phyloP scores from a whole-genome alignment of 139 green algal genomes.

The Dunaliella primolecta region DNA sequence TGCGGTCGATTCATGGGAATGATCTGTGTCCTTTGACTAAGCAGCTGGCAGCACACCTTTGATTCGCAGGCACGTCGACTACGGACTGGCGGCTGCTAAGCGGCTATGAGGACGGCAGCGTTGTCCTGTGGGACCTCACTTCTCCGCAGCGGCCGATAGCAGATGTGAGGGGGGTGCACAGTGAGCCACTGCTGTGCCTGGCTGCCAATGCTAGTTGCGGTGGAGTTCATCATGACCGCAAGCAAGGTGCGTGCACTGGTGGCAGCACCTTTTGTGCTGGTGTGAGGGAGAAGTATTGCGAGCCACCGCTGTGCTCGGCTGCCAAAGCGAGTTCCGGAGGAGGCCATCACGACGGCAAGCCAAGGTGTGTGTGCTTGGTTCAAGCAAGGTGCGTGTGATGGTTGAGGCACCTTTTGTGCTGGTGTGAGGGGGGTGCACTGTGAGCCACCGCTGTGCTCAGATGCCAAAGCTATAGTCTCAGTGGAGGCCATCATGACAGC shows the following conservation, averaged over 20 bases:
- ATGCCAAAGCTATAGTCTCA: too few relatives aligned
- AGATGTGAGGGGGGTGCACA: not conserved
- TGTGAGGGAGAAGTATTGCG: not conserved
- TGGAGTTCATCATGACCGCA: not conserved
- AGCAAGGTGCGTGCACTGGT: not conserved
- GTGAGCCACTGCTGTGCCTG: not conserved
- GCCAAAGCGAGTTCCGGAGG: too few relatives aligned
- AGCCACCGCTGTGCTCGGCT: not conserved
- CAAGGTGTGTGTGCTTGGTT: not conserved
- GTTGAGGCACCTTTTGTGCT: not conserved
- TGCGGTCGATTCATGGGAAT: too few relatives aligned
- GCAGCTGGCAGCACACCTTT: too few relatives aligned
- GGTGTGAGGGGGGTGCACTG: not conserved
- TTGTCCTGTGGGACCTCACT: slow-evolving; percentile 47
- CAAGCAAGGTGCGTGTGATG: not conserved
- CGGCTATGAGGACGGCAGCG: slow-evolving; percentile 53
- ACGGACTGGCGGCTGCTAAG: slow-evolving; percentile 21
- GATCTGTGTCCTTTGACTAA: too few relatives aligned
- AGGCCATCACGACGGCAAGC: not conserved
- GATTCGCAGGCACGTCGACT: not conserved
- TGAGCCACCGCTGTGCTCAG: not conserved
- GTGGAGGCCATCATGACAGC: too few relatives aligned
- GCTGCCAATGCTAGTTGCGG: not conserved
- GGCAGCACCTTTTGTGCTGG: not conserved
- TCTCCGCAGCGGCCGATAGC: not conserved